Conservation (phyloP, 1,139 yeast genomes). For the Insectozyma bohioensis region DNA sequence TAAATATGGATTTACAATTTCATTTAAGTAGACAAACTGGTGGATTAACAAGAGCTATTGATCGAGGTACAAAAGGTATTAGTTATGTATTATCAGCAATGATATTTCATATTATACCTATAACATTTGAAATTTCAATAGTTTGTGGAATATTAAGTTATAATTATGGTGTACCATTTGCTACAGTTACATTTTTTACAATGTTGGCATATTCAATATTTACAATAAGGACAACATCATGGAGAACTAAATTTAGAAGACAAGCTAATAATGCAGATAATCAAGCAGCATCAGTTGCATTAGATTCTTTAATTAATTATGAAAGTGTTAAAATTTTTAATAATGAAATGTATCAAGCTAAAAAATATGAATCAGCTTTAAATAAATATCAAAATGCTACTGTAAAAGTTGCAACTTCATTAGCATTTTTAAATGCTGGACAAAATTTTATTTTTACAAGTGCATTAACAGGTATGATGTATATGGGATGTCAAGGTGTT, state of each 20-base stretch:
- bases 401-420: constrained; percentile 86
- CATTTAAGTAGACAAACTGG: constrained; percentile 94
- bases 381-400: constrained; percentile 76
- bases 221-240: constrained; percentile 89
- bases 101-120: constrained; percentile 96
- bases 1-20: constrained; percentile 84
- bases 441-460: constrained; percentile 89
- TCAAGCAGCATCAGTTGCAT: constrained; percentile 88
- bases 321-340: constrained; percentile 95
- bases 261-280: constrained; percentile 94
- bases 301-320: constrained; percentile 90
- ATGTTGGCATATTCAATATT: constrained; percentile 85
- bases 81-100: constrained; percentile 89
- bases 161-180: constrained; percentile 86
- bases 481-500: constrained; percentile 96
- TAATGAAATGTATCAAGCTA: constrained; percentile 76
- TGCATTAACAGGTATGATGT: constrained; percentile 97
- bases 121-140: constrained; percentile 84
- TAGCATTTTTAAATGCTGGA: constrained; percentile 88
- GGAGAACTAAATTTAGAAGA: constrained; percentile 93
- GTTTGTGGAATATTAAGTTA: constrained; percentile 94
- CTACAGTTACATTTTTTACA: constrained; percentile 83
- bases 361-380: constrained; percentile 79
- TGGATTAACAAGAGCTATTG: constrained; percentile 93
- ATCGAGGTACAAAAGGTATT: constrained; percentile 96